Evolutionary conservation across 371 early-diverging fungal species (phyloP).

Genomic region (Umbelopsis sp.): DNA sequence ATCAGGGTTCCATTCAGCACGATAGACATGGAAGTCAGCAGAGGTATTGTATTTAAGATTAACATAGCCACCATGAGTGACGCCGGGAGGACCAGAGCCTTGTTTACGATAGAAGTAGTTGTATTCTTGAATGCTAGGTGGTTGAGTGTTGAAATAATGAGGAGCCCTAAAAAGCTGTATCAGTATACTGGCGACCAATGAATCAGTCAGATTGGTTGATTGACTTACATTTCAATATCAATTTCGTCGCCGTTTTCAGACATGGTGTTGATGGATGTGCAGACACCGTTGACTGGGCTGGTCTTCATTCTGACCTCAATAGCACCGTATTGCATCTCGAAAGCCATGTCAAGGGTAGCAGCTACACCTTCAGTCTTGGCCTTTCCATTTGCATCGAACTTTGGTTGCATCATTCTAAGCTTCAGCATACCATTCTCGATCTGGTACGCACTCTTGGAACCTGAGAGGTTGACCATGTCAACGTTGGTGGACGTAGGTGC

Average conservation of each 20-base stretch:
- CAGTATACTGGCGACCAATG: neutral
- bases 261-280: slow-evolving; percentile 18
- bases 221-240: slow-evolving; percentile 15
- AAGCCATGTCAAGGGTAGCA: slow-evolving; percentile 14
- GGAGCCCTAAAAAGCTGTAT: neutral
- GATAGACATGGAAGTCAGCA: slow-evolving; percentile 16
- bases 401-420: slow-evolving; percentile 1
- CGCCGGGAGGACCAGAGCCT: neutral
- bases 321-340: slow-evolving; percentile 14
- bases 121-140: slow-evolving; percentile 10
- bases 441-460: slow-evolving; percentile 6
- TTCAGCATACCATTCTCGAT: neutral
- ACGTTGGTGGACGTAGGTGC: neutral
- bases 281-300: slow-evolving; percentile 14
- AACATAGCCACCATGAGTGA: slow-evolving; percentile 12
- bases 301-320: slow-evolving; percentile 13
- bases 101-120: neutral
- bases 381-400: slow-evolving; percentile 8
- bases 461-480: slow-evolving; percentile 17
- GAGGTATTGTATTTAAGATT: neutral
- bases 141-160: slow-evolving; percentile 15
- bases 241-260: slow-evolving; percentile 14
- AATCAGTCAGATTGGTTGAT: neutral
- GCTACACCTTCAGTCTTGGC: neutral
- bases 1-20: slow-evolving; percentile 2